Conservation (phyloP, 495 filamentous ascomycete genomes). For the Penicillium riverlandense region DNA sequence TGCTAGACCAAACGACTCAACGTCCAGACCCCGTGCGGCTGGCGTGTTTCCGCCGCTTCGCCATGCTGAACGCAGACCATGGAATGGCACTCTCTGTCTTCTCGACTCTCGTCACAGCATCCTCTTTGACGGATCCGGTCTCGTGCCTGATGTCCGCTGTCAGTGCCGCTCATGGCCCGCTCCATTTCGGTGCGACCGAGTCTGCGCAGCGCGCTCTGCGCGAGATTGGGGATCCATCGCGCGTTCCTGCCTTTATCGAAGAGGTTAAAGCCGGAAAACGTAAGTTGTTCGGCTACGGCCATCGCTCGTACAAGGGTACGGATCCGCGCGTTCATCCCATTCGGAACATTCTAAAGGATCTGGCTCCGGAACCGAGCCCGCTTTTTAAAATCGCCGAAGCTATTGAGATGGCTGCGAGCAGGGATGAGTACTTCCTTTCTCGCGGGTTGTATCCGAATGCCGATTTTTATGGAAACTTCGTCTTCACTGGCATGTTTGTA, state of each 20-base stretch:
- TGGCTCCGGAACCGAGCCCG: slow-evolving; percentile 28
- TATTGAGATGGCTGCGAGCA: slow-evolving; percentile 40
- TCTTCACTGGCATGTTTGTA: slow-evolving; percentile 46
- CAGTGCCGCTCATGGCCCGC: slow-evolving; percentile 44
- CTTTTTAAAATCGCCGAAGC: slow-evolving; percentile 43
- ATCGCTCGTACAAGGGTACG: slow-evolving; percentile 47
- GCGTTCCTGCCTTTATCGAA: slow-evolving; percentile 41
- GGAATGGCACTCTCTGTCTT: slow-evolving; percentile 29
- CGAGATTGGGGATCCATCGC: slow-evolving; percentile 36
- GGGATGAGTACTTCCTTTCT: slow-evolving; percentile 45
- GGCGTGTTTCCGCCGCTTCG: slow-evolving; percentile 27
- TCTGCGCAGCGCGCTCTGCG: slow-evolving; percentile 42
- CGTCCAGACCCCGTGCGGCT: slow-evolving; percentile 14
- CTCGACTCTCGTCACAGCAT: slow-evolving; percentile 24
- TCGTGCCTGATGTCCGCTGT: slow-evolving; percentile 40
- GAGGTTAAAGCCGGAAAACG: slow-evolving; percentile 43
- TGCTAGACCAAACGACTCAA: slow-evolving; percentile 10
- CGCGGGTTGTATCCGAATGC: slow-evolving; percentile 47
- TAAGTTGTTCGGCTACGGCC: slow-evolving; percentile 54
- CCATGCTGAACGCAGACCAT: slow-evolving; percentile 27
- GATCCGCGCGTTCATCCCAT: slow-evolving; percentile 47
- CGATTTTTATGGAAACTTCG: slow-evolving; percentile 50
- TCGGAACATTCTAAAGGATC: slow-evolving; percentile 35
- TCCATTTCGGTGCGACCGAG: slow-evolving; percentile 55
- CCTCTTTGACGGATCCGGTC: slow-evolving; percentile 28